A percentile compares a stretch with the other conserved stretches of the same genome.
These are phyloP conservation scores for Ogataea salicorniae DNA, from an alignment of 805 yeast species.

Conservation along the genomic window DNA sequence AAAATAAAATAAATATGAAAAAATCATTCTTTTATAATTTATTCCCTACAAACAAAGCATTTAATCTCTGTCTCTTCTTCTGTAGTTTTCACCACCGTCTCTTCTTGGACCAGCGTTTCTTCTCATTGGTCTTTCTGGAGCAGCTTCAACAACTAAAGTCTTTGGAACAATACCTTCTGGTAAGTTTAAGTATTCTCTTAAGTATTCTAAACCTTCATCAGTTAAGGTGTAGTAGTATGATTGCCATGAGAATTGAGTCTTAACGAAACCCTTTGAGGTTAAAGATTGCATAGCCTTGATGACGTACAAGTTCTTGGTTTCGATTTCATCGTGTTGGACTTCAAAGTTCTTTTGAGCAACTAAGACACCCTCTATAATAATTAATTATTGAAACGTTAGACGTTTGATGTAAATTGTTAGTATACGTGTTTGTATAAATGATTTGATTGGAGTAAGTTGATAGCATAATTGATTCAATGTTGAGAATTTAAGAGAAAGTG, in stretches of 20 bases:
- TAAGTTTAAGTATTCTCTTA: slow-evolving; percentile 96
- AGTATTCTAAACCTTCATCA: slow-evolving; percentile 98
- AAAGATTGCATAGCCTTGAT: slow-evolving; percentile 99
- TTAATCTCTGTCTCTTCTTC: slow-evolving; percentile 52
- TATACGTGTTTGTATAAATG: slow-evolving; percentile 3
- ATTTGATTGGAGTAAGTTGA: too few relatives aligned
- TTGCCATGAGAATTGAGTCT: slow-evolving; percentile 99
- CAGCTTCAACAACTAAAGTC: slow-evolving; percentile 93
- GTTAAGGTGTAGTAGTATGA: slow-evolving; percentile 99
- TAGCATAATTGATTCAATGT: too few relatives aligned
- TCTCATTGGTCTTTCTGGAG: slow-evolving; percentile 61
- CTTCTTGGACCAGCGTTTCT: slow-evolving; percentile 51
- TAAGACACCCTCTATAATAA: slow-evolving; percentile 87
- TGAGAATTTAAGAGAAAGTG: not conserved
- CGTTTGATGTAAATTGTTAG: slow-evolving; percentile 12
- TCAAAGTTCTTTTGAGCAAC: slow-evolving; percentile 99
- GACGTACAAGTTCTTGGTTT: slow-evolving; percentile 94
- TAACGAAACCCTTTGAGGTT: slow-evolving; percentile 97
- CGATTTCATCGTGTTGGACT: slow-evolving; percentile 97
- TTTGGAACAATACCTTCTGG: slow-evolving; percentile 98
- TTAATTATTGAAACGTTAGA: not conserved
- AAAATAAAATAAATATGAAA: not conserved
- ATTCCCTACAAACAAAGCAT: slow-evolving; percentile 7
- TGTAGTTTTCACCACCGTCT: slow-evolving; percentile 48
- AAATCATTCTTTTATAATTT: not conserved